Percentiles rank a stretch among this genome's conserved stretches.
Evolutionary conservation across 257 asterid genomes (phyloP).

Genomic region (Phtheirospermum japonicum): DNA sequence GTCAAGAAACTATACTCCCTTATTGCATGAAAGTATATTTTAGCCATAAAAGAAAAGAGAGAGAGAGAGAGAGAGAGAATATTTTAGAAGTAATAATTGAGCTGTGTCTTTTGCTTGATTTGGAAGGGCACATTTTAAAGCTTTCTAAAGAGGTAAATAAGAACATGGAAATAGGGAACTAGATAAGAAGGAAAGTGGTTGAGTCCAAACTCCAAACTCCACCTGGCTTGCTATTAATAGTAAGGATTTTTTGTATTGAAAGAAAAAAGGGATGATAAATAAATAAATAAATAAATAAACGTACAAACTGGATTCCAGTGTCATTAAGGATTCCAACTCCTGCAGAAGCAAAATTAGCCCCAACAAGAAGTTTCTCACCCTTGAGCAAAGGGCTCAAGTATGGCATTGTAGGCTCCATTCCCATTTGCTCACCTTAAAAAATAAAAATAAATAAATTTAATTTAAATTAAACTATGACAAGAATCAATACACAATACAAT

Average conservation of each 20-base stretch:
- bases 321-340: constrained; percentile 92
- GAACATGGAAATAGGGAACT: neutral
- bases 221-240: neutral
- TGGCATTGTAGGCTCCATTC: constrained; percentile 59
- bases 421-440: constrained; percentile 58
- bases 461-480: no score
- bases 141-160: neutral
- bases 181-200: neutral
- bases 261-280: no score
- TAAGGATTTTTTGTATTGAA: no score
- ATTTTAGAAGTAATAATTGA: neutral
- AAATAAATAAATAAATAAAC: constrained; percentile 27
- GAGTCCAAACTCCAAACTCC: neutral
- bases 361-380: constrained; percentile 63
- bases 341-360: constrained; percentile 94
- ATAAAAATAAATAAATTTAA: neutral
- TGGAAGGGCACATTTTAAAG: constrained; percentile 17
- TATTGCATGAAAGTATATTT: no score
- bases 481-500: no score
- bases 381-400: constrained; percentile 60
- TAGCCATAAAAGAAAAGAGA: no score
- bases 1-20: no score
- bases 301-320: constrained; percentile 88
- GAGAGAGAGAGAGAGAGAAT: no score
- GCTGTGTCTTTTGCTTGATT: constrained; percentile 10